A percentile compares a stretch with the other conserved stretches of the same genome.
These are phyloP conservation scores for Inonotus obliquus DNA, from an alignment of 1,284 basidiomycete species.

Conservation along the genomic window DNA sequence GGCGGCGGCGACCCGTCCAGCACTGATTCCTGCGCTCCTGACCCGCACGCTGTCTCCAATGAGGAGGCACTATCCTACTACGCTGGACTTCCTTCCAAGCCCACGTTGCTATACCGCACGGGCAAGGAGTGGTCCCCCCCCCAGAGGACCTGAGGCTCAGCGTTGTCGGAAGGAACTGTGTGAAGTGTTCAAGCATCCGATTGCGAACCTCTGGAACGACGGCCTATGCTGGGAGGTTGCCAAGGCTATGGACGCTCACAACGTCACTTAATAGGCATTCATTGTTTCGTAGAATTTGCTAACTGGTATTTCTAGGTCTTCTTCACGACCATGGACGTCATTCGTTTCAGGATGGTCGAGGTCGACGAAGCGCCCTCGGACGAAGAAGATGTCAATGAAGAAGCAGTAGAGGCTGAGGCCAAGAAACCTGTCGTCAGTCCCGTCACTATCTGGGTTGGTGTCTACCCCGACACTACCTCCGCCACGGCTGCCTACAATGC, in stretches of 20 bases:
- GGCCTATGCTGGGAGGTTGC: no score
- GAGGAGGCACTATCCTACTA: conserved; percentile 27
- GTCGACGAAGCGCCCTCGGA: conserved; percentile 5
- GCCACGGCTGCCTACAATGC: conserved; percentile 33
- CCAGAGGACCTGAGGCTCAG: conserved; percentile 24
- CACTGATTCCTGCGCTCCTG: conserved; percentile 25
- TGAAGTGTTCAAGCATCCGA: conserved; percentile 24
- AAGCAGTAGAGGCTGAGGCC: no score
- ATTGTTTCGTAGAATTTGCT: conserved; percentile 9
- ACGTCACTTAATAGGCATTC: conserved; percentile 1
- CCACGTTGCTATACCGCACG: conserved; percentile 23
- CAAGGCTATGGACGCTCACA: not conserved
- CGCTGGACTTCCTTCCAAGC: conserved; percentile 23
- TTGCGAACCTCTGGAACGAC: no score
- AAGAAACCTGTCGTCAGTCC: no score
- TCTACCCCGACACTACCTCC: conserved; percentile 32
- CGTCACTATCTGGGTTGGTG: conserved; percentile 40
- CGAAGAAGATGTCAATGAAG: not conserved
- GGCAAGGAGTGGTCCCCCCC: conserved; percentile 22
- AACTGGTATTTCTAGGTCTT: conserved; percentile 5
- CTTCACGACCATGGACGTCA: conserved; percentile 9
- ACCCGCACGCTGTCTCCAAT: no score
- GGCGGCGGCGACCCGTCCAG: conserved; percentile 20
- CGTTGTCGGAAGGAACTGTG: conserved; percentile 25
- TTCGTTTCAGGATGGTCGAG: conserved; percentile 9